These are phyloP conservation scores for Conidiobolus incongruus DNA, from an alignment of 371 early-diverging fungal species.

Conservation along the genomic window DNA sequence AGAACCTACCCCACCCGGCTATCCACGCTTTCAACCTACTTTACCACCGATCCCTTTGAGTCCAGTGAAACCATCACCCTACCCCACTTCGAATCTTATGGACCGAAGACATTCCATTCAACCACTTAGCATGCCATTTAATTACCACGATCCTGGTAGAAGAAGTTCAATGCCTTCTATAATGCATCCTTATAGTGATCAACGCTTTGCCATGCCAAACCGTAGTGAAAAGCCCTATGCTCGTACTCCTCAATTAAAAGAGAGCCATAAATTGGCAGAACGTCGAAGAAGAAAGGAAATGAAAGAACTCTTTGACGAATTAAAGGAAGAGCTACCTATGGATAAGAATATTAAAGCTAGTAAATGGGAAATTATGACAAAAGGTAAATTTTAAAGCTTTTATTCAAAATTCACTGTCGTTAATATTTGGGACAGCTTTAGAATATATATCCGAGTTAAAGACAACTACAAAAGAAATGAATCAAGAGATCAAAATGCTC, in stretches of 20 bases:
- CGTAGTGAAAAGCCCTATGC: slow-evolving; percentile 30
- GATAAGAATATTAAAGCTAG: slow-evolving; percentile 51
- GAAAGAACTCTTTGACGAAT: slow-evolving; percentile 69
- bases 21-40: no score
- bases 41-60: no score
- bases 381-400: no score
- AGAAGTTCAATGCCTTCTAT: slow-evolving; percentile 1
- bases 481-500: slow-evolving; percentile 17
- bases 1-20: no score
- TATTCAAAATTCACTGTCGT: no score
- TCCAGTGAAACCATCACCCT: no score
- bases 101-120: no score
- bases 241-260: slow-evolving; percentile 34
- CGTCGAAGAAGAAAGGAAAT: slow-evolving; percentile 63
- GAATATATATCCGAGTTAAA: slow-evolving; percentile 22
- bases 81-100: no score
- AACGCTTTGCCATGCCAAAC: no score
- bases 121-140: slow-evolving; percentile 7
- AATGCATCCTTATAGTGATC: no score
- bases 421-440: slow-evolving; percentile 13
- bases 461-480: slow-evolving; percentile 21
- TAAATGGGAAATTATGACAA: slow-evolving; percentile 72
- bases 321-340: slow-evolving; percentile 45
- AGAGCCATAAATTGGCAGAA: slow-evolving; percentile 66
- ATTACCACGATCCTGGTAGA: slow-evolving; percentile 9